Percentiles rank a stretch among this genome's conserved stretches.
Evolutionary conservation across 768 basidiomycete genomes (phyloP).

Genomic region (Trametes cingulata): DNA sequence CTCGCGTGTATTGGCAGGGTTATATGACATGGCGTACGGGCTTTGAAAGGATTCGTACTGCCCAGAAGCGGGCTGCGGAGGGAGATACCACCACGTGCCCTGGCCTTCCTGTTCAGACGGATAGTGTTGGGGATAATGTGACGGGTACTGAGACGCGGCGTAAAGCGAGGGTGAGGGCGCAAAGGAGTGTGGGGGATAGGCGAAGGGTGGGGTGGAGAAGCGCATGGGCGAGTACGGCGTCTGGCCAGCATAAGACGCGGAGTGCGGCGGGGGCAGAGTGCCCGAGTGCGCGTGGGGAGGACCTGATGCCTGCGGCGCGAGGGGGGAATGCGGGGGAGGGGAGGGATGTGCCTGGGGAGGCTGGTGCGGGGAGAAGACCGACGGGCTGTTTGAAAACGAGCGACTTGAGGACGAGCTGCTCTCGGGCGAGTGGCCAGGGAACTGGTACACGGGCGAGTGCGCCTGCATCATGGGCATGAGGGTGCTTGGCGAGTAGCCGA

Average conservation of each 20-base stretch:
- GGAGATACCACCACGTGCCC: conserved; percentile 57
- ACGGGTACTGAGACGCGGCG: conserved; percentile 32
- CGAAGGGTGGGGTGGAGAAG: conserved; percentile 32
- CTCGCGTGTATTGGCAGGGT: conserved; percentile 20
- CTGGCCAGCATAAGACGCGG: conserved; percentile 23
- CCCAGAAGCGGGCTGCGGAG: conserved; percentile 29
- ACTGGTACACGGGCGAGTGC: conserved; percentile 41
- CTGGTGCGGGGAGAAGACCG: conserved; percentile 21
- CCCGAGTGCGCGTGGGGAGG: conserved; percentile 15
- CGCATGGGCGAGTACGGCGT: conserved; percentile 27
- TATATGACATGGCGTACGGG: conserved; percentile 26
- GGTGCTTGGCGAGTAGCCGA: conserved; percentile 37
- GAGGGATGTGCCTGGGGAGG: conserved; percentile 23
- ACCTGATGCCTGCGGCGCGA: conserved; percentile 10
- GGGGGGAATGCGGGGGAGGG: conserved; percentile 25
- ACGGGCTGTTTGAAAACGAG: conserved; percentile 21
- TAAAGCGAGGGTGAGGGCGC: conserved; percentile 22
- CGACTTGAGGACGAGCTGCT: conserved; percentile 31
- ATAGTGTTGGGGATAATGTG: conserved; percentile 42
- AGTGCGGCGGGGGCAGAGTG: conserved; percentile 16
- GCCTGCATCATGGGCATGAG: conserved; percentile 40
- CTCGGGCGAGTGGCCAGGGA: conserved; percentile 38
- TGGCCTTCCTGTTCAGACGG: conserved; percentile 39
- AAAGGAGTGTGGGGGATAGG: conserved; percentile 28
- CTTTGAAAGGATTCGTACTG: conserved; percentile 26